These are phyloP conservation scores for Saturnispora sanitii DNA, from an alignment of 805 yeast genomes.

Conservation along the genomic window DNA sequence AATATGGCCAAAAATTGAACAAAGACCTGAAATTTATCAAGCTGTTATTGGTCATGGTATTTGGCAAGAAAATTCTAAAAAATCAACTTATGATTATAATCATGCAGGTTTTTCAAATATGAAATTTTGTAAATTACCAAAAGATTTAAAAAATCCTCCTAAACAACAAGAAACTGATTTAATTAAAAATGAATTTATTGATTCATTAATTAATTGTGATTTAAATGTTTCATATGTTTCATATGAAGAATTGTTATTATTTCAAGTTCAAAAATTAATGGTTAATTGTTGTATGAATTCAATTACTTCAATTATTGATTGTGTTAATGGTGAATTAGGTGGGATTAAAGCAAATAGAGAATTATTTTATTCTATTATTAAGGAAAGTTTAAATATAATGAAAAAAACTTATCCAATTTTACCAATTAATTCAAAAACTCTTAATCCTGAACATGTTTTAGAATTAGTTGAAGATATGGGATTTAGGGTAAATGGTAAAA, in stretches of 20 bases:
- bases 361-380: constrained; percentile 33
- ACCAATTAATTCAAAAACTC: neutral
- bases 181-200: constrained; percentile 13
- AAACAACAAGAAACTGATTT: neutral
- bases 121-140: constrained; percentile 49
- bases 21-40: constrained; percentile 52
- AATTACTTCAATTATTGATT: constrained; percentile 65
- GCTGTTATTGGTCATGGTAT: constrained; percentile 86
- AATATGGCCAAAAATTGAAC: constrained; percentile 40
- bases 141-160: constrained; percentile 13
- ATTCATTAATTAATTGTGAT: constrained; percentile 20
- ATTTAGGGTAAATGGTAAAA: constrained; percentile 31
- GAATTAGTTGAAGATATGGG: constrained; percentile 22
- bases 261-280: constrained; percentile 65
- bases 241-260: constrained; percentile 38
- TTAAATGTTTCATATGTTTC: constrained; percentile 25
- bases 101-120: constrained; percentile 72
- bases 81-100: constrained; percentile 33
- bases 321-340: constrained; percentile 68
- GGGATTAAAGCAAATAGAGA: constrained; percentile 27
- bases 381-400: constrained; percentile 38
- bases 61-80: constrained; percentile 30
- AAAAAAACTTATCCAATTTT: constrained; percentile 23
- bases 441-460: constrained; percentile 24
- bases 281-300: constrained; percentile 83